Percentiles rank a stretch among this genome's conserved stretches.
These are phyloP conservation scores for Colletotrichum chlorophyti DNA, from an alignment of 2,329 filamentous ascomycete species.

Conservation along the genomic window DNA sequence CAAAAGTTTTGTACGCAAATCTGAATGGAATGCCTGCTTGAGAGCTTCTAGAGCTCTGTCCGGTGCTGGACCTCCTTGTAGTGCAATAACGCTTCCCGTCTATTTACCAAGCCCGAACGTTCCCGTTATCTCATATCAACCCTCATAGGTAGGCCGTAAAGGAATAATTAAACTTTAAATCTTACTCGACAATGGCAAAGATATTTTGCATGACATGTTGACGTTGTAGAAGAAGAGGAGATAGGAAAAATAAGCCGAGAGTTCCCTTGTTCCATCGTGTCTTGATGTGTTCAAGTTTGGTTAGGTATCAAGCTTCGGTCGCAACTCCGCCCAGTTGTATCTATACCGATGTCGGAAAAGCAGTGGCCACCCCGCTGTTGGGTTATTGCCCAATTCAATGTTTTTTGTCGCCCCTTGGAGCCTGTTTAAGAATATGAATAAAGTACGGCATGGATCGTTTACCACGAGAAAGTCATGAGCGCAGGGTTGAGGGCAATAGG, in stretches of 20 bases:
- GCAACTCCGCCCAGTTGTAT: constrained; percentile 28
- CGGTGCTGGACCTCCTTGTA: too few species aligned
- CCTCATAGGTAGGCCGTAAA: neutral
- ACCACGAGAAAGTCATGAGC: constrained; percentile 82
- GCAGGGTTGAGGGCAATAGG: constrained; percentile 80
- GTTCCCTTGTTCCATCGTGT: constrained; percentile 3
- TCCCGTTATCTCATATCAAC: neutral
- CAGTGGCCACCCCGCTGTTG: constrained; percentile 7
- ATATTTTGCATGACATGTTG: constrained; percentile 5
- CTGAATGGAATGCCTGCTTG: too few species aligned
- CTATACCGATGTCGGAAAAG: constrained; percentile 21
- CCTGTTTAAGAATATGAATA: constrained; percentile 1
- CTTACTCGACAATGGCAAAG: constrained; percentile 1
- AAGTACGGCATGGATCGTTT: constrained; percentile 33
- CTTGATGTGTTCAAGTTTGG: constrained; percentile 15
- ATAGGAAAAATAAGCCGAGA: neutral
- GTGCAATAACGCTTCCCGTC: too few species aligned
- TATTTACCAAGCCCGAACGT: too few species aligned
- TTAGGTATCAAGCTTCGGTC: constrained; percentile 23
- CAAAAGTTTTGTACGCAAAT: too few species aligned
- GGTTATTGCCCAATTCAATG: constrained; percentile 19
- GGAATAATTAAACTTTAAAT: constrained; percentile 17
- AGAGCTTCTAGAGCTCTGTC: too few species aligned
- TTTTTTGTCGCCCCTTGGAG: constrained; percentile 7
- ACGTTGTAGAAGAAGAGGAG: neutral